These are phyloP conservation scores for Fragilariopsis cylindrus DNA, from an alignment of 108 stramenopile genomes.

Conservation along the genomic window DNA sequence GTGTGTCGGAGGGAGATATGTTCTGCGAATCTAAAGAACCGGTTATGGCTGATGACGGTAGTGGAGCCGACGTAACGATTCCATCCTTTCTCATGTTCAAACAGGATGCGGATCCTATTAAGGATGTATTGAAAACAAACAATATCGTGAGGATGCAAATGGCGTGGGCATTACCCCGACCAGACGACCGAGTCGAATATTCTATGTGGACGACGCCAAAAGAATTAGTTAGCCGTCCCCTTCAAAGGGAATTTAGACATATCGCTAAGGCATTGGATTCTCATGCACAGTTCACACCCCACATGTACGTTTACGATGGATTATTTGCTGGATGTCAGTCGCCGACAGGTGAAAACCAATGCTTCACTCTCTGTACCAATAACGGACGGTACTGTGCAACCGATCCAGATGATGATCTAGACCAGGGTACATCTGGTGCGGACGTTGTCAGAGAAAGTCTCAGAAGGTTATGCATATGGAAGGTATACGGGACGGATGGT, in stretches of 20 bases:
- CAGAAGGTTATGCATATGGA: conserved; percentile 69
- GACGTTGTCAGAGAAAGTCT: conserved; percentile 68
- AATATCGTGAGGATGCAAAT: conserved; percentile 76
- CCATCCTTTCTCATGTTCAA: conserved; percentile 88
- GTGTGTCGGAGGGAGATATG: conserved; percentile 19
- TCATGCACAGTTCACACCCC: conserved; percentile 86
- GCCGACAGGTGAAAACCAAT: conserved; percentile 40
- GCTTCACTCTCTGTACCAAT: conserved; percentile 72
- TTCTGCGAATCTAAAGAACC: conserved; percentile 71
- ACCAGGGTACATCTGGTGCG: conserved; percentile 51
- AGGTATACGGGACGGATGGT: conserved; percentile 41
- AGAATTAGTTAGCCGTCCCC: conserved; percentile 59
- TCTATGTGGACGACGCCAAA: conserved; percentile 89
- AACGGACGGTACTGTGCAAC: conserved; percentile 74
- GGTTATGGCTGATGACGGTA: conserved; percentile 98
- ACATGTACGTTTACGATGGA: conserved; percentile 90
- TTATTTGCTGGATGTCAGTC: conserved; percentile 38
- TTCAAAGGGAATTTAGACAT: conserved; percentile 78
- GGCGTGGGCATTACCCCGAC: conserved; percentile 77
- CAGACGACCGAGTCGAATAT: conserved; percentile 93
- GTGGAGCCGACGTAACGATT: conserved; percentile 90
- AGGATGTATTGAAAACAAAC: conserved; percentile 61
- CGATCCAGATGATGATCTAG: conserved; percentile 64
- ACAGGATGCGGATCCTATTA: conserved; percentile 80
- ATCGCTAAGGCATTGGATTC: conserved; percentile 74